Evolutionary conservation across 306 rosid genomes (phyloP), one percentile per base, ranked within the genome.

Genomic region (Quercus robur): DNA sequence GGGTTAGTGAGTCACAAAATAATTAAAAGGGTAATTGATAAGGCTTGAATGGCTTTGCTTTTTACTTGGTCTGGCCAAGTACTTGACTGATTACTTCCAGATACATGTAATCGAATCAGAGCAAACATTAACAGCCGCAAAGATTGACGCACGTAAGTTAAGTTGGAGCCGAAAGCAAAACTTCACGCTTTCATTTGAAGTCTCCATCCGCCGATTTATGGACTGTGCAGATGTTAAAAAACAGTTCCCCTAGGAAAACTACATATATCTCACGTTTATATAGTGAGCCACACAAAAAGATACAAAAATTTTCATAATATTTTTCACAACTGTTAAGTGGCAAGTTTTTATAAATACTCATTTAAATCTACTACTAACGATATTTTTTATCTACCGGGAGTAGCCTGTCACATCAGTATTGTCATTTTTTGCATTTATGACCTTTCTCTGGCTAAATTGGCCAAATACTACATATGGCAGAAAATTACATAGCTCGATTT

Each of bases 61-160:
- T 59, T 59, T 58, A 9, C 64, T 58, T 10, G 64, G 54, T 49
- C 54, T 49, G 54, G 54, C 17, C 54, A 12, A 1, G 54, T 49
- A 58, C 46, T 8, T 41, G 64, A 58, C 31, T 58, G 30, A 58
- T 58, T 58, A 58, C 64, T 58, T 21, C 17, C 66, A 59, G 72
- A 77, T 74, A 80, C 75, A 78, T 55, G 83, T 71, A 85, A 56
- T 81, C 79, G 76, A 85, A 71, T 75, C 63, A 12, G 73, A 78
- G 79, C 76, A 61, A 61, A 25, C 26, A 62, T 75, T 28, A 75
- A 56, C 59, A 80, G 88, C 88, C 88, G 88, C 88, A 81, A 85
- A 81, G 56, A 51, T 85, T 78, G 88, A 85, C 88, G 79, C 58
- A 64, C 14, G 54, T 3, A 49, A 41, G 57, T 73, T 52, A 14